Base-by-base conservation (phyloP, 306 rosid species). In the Geum urbanum region DNA sequence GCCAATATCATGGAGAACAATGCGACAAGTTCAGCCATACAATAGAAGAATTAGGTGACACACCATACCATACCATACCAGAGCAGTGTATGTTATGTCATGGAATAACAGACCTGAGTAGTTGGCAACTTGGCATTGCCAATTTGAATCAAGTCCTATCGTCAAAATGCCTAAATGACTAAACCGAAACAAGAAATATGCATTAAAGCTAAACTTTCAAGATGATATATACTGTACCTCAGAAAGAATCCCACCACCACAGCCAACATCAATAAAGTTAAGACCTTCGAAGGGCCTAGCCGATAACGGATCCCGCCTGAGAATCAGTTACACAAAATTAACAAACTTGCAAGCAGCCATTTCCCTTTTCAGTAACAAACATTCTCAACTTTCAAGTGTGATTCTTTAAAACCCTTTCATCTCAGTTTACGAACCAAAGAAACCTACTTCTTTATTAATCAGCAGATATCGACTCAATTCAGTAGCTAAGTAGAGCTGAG, bases 181-280 rank as follows among this genome's bases (percentile, higher is more conserved):
- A 0, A 43, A 6, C 4, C 12, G 9, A 43, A 32, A 63, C 24
- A 2, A 19, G 14, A 14, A 1, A 0, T 19, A 9, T 43, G 68
- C 37, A 10, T 1, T 8, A 10, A 22, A 32, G 69, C 8, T 52
- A 58, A 58, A 13, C 20, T 27, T 27, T 32, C 63, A 72, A 66
- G 62, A 47, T 8, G 37, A 52, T 0, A 47, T 0, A 32, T 22
- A 59, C 53, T 8, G 60, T 81, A 90, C 98, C 96, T 90, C 96
- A 2, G 91, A 94, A 22, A 88, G 92, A 84, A 94, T 88, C 78
- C 98, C 98, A 77, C 98, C 98, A 61, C 97, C 97, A 70, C 98
- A 94, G 16, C 98, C 98, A 57, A 94, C 95, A 80, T 94, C 99
- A 44, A 77, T 86, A 81, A 94, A 77, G 75, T 84, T 88, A 35